A percentile compares a stretch with the other conserved stretches of the same genome.
These are phyloP conservation scores for Claviceps sorghi DNA, from an alignment of 2,329 filamentous ascomycete genomes.

Conservation along the genomic window DNA sequence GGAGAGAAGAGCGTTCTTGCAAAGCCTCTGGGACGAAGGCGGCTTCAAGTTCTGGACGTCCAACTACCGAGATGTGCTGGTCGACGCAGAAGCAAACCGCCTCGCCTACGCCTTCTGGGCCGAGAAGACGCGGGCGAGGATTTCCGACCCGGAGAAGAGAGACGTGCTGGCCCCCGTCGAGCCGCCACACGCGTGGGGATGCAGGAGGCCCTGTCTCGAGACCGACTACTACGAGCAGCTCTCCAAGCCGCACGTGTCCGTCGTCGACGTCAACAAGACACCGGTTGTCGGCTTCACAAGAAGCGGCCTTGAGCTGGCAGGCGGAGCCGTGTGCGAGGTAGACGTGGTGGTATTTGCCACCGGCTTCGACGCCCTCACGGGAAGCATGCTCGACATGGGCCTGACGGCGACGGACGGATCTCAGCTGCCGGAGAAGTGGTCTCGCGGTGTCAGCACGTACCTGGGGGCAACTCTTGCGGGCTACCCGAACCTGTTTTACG, in stretches of 20 bases:
- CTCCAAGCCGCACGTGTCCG: slow-evolving; percentile 26
- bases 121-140: slow-evolving; percentile 32
- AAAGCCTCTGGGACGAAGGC: slow-evolving; percentile 33
- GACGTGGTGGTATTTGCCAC: slow-evolving; percentile 31
- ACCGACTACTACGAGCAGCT: slow-evolving; percentile 32
- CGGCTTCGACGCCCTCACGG: slow-evolving; percentile 20
- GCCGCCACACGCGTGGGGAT: slow-evolving; percentile 37
- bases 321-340: slow-evolving; percentile 27
- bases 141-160: slow-evolving; percentile 32
- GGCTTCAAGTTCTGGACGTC: slow-evolving; percentile 42
- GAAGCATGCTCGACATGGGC: neutral
- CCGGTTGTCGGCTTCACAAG: slow-evolving; percentile 25
- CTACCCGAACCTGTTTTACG: neutral
- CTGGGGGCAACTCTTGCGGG: neutral
- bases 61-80: slow-evolving; percentile 37
- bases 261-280: slow-evolving; percentile 28
- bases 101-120: slow-evolving; percentile 41
- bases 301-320: slow-evolving; percentile 24
- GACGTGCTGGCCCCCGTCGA: slow-evolving; percentile 35
- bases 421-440: neutral
- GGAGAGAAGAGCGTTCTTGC: slow-evolving; percentile 32
- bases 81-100: slow-evolving; percentile 31
- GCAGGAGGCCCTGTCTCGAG: slow-evolving; percentile 33
- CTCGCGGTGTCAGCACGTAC: neutral
- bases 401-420: neutral